Evolutionary conservation across 2,329 filamentous ascomycete species (phyloP), one percentile per base, ranked within the genome.

Genomic region (Fusarium hainanense): DNA sequence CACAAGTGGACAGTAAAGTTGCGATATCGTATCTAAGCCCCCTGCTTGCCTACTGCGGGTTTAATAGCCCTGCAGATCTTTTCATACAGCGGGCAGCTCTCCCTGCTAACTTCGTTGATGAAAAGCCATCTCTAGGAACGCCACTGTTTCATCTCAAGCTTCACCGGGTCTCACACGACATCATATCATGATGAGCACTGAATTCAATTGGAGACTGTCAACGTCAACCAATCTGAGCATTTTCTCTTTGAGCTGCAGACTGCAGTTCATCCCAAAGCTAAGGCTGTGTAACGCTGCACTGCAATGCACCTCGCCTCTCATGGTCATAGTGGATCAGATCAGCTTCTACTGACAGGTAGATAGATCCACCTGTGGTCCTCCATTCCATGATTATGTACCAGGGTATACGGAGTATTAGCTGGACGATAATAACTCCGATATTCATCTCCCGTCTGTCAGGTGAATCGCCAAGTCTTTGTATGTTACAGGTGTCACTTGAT

Each of bases 291-390:
- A 67, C 63, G 34, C 32, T 51, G 23, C 37, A 25, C 49, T 48
- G 32, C 43, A 48, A 55, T 34, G 59, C 60, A 64, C 64, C 52
- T 68, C 54, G 58, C 64, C 64, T 70, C 55, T 50, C 46, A 34
- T 37, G 20, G 50, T n/a, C 34, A 37, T 37, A 37, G 57, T 70
- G 58, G 56, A 58, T 37, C 51, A 10, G 20, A 54, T 28, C 44
- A 47, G 21, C 28, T 49, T 34, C 42, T 51, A 68, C 68, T 70
- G 63, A 68, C 63, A 57, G 21, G 18, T 44, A 37, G 34, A n/a
- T 37, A 37, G 34, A 37, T 37, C 49, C 49, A 52, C 49, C 49
- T 52, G n/a, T 13, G 23, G 40, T 42, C 49, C 49, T 52, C 28
- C 28, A 30, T 30, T 42, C 40, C 40, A 28, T 41, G 25, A 46